Evolutionary conservation across 345 rosid species (phyloP).

Genomic region (Dipteronia sinensis): DNA sequence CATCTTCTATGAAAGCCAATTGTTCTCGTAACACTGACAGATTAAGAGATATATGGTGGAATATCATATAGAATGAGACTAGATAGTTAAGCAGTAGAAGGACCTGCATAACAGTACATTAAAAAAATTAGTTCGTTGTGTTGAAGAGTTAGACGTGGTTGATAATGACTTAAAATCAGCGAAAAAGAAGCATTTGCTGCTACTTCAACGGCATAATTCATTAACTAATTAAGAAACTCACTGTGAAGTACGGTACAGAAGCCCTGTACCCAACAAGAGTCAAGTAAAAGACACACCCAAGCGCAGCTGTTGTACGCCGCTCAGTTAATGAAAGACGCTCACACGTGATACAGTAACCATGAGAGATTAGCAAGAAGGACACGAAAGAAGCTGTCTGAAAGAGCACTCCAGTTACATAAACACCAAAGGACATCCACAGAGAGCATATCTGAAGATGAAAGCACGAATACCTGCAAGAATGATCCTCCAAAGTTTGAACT

Average conservation of each 20-base stretch:
- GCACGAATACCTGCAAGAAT: conserved; percentile 78
- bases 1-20: conserved; percentile 71
- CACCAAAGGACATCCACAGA: conserved; percentile 96
- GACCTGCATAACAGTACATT: conserved; percentile 45
- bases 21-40: conserved; percentile 66
- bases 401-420: conserved; percentile 87
- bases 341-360: conserved; percentile 87
- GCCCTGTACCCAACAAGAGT: conserved; percentile 95
- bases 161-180: conserved; percentile 9
- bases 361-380: conserved; percentile 87
- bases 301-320: conserved; percentile 80
- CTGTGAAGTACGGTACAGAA: conserved; percentile 88
- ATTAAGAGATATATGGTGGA: conserved; percentile 81
- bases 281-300: conserved; percentile 79
- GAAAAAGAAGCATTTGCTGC: conserved; percentile 1
- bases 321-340: conserved; percentile 81
- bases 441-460: conserved; percentile 80
- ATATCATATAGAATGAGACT: conserved; percentile 76
- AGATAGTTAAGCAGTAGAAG: conserved; percentile 81
- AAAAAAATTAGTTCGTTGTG: conserved; percentile 11
- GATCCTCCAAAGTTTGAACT: conserved; percentile 4
- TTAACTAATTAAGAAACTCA: conserved; percentile 35
- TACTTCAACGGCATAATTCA: neutral
- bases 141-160: neutral
- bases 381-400: conserved; percentile 91